Conservation (phyloP, 2,329 filamentous ascomycete species). For the Aspergillus piperis region DNA sequence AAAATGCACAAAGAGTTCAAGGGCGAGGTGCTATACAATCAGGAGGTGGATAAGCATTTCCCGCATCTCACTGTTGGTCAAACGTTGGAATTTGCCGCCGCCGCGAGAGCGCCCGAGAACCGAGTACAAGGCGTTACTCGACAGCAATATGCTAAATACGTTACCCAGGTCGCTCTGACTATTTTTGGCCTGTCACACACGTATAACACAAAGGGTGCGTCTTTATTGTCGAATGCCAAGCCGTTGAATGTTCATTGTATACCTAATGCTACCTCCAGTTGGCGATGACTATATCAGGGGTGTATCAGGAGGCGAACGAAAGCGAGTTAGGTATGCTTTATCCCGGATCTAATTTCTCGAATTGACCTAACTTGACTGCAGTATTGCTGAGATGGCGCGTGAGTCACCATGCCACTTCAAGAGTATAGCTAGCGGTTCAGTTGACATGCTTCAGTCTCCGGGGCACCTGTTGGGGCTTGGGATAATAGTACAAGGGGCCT, state of each 20-base stretch:
- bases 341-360: neutral
- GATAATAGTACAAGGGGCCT: conserved; percentile 56
- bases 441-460: conserved; percentile 29
- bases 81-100: conserved; percentile 59
- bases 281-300: conserved; percentile 61
- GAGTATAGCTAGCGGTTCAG: neutral
- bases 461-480: conserved; percentile 43
- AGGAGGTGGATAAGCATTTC: conserved; percentile 53
- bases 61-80: conserved; percentile 59
- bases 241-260: neutral
- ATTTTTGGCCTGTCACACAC: conserved; percentile 46
- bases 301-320: conserved; percentile 63
- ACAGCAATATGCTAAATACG: conserved; percentile 45
- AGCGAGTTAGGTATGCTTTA: conserved; percentile 55
- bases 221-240: neutral
- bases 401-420: conserved; percentile 14
- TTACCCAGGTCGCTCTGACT: conserved; percentile 45
- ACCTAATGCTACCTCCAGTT: conserved; percentile 28
- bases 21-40: conserved; percentile 43
- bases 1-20: conserved; percentile 68
- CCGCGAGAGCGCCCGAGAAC: conserved; percentile 50
- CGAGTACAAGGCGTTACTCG: conserved; percentile 46
- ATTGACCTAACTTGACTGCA: conserved; percentile 22
- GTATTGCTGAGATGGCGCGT: conserved; percentile 42
- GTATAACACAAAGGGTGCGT: conserved; percentile 47